A percentile compares a stretch with the other conserved stretches of the same genome.
Evolutionary conservation across 2,329 filamentous ascomycete genomes (phyloP).

Genomic region (Colletotrichum incanum): DNA sequence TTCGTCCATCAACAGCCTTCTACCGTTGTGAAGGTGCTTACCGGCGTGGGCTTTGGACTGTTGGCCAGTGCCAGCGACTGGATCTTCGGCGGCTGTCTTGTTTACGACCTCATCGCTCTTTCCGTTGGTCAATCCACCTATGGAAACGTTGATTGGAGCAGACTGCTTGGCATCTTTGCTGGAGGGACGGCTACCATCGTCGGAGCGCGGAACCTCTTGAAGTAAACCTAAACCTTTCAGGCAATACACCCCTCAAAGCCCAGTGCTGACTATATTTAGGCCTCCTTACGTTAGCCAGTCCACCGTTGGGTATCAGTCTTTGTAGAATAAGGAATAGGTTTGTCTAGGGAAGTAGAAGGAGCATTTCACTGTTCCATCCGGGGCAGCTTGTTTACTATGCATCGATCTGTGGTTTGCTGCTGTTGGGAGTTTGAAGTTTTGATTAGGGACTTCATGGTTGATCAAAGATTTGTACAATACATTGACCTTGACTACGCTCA

Average conservation of each 20-base stretch:
- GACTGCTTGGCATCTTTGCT: slow-evolving; percentile 66
- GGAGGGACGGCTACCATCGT: slow-evolving; percentile 68
- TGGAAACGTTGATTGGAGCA: slow-evolving; percentile 63
- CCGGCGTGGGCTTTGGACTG: slow-evolving; percentile 67
- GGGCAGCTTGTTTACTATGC: background rate
- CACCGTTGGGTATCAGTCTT: background rate
- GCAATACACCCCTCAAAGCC: background rate
- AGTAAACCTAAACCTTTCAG: slow-evolving; percentile 55
- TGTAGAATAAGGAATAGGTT: background rate
- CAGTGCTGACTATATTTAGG: slow-evolving; percentile 1
- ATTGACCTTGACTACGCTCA: background rate
- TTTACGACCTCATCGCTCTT: slow-evolving; percentile 71
- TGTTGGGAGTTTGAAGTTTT: background rate
- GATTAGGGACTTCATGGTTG: background rate
- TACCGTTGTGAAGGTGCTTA: slow-evolving; percentile 64
- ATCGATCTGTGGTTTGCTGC: background rate
- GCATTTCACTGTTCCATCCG: background rate
- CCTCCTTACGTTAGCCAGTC: slow-evolving; percentile 21
- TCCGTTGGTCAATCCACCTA: slow-evolving; percentile 66
- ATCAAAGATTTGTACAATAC: background rate
- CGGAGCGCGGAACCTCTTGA: slow-evolving; percentile 64
- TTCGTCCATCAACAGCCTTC: slow-evolving; percentile 64
- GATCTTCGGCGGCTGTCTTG: slow-evolving; percentile 73
- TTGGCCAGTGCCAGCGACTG: slow-evolving; percentile 68
- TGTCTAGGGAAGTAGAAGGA: too few relatives aligned